Evolutionary conservation across 306 rosid species (phyloP).

Genomic region (Acacia melanoxylon): DNA sequence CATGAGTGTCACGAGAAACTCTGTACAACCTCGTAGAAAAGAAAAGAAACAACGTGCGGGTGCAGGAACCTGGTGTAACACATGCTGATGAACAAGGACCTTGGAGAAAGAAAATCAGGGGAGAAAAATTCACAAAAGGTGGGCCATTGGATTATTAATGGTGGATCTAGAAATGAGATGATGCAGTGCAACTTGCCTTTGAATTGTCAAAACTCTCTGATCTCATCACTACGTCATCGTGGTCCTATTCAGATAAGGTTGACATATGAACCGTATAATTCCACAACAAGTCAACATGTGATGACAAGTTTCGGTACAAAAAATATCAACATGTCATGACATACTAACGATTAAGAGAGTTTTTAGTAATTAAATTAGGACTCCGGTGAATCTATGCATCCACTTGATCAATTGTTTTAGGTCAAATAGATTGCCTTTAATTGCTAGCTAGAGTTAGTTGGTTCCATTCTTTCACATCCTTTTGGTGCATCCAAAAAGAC

Average conservation of each 20-base stretch:
- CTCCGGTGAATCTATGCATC: background rate
- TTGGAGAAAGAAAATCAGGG: background rate
- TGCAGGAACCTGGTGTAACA: background rate
- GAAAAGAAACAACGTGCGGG: background rate
- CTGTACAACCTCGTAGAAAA: background rate
- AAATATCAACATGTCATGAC: too few species aligned
- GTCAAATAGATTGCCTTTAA: background rate
- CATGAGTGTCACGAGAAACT: background rate
- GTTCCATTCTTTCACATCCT: background rate
- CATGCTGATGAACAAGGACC: background rate
- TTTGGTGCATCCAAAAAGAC: background rate
- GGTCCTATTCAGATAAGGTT: conserved; percentile 38
- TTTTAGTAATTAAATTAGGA: too few species aligned
- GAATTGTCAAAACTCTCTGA: conserved; percentile 19
- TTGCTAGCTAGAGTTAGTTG: background rate
- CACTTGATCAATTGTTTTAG: background rate
- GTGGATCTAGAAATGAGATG: conserved; percentile 33
- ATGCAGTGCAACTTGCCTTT: conserved; percentile 25
- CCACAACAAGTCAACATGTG: too few species aligned
- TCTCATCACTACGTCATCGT: background rate
- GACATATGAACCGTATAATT: background rate
- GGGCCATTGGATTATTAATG: background rate
- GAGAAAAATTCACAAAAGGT: background rate
- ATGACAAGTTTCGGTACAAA: too few species aligned
- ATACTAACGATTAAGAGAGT: too few species aligned